Percentiles rank a stretch among this genome's conserved stretches.
These are phyloP conservation scores for Trichoderma afroharzianum DNA, from an alignment of 2,329 filamentous ascomycete genomes.

Conservation along the genomic window DNA sequence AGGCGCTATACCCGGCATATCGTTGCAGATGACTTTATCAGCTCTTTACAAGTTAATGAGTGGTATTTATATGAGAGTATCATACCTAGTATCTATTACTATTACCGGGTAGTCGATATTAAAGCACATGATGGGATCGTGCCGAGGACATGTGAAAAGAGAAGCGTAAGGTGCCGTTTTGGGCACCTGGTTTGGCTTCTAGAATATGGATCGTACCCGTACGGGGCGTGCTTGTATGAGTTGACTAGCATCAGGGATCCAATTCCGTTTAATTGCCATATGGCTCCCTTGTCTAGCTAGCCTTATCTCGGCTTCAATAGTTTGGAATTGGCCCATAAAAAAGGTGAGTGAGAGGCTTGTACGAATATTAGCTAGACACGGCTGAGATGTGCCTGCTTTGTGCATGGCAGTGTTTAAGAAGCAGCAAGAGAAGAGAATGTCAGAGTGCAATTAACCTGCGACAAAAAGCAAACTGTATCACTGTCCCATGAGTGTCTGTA, in stretches of 20 bases:
- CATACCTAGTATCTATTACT: too few relatives aligned
- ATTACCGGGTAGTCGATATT: background rate
- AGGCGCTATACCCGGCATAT: background rate
- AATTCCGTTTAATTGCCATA: slow-evolving; percentile 1
- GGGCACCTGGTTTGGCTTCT: background rate
- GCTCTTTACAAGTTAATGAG: background rate
- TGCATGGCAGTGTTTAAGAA: background rate
- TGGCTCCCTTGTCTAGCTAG: slow-evolving; percentile 5
- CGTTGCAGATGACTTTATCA: background rate
- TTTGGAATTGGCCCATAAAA: background rate
- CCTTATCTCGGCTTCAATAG: background rate
- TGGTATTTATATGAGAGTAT: background rate
- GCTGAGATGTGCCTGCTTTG: background rate
- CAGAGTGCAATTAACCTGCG: background rate
- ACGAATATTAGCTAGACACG: background rate
- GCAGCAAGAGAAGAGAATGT: background rate
- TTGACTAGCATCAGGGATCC: background rate
- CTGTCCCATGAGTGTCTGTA: background rate
- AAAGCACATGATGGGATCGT: background rate
- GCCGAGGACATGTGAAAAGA: background rate
- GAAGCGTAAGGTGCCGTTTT: too few relatives aligned
- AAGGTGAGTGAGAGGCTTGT: background rate
- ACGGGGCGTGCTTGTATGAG: background rate
- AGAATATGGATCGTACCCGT: background rate
- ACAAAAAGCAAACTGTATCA: background rate